Evolutionary conservation across 148 eudicot genomes (phyloP).

Genomic region (Amaranthus cruentus): DNA sequence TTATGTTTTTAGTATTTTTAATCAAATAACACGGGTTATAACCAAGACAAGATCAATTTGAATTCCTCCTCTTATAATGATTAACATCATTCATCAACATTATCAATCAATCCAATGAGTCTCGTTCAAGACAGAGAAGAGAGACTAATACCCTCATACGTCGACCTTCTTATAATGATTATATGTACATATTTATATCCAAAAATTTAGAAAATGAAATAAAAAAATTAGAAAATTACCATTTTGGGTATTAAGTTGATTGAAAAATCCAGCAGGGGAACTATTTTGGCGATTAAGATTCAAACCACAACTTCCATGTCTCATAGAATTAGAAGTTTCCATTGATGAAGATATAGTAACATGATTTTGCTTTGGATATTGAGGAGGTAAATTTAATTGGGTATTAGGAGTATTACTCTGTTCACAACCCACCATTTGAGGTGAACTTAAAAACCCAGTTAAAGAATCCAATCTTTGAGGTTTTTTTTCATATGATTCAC

Average conservation of each 20-base stretch:
- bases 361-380: conserved; percentile 41
- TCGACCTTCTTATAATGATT: not conserved
- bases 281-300: conserved; percentile 61
- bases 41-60: no score
- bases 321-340: not conserved
- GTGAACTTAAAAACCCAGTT: conserved; percentile 9
- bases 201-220: not conserved
- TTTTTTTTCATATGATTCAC: conserved; percentile 33
- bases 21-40: no score
- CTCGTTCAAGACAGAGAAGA: no score
- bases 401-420: not conserved
- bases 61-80: no score
- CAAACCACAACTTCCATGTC: conserved; percentile 25
- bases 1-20: no score
- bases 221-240: conserved; percentile 38
- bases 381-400: conserved; percentile 38
- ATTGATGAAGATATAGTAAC: conserved; percentile 4
- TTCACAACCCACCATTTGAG: conserved; percentile 6
- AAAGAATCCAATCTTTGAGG: conserved; percentile 18
- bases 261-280: conserved; percentile 76
- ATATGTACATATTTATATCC: not conserved
- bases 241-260: conserved; percentile 47
- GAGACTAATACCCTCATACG: no score
- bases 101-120: no score
- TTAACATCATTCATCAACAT: no score